Evolutionary conservation across 176 grass and related monocot genomes (phyloP).

Genomic region (Triticum dicoccoides): DNA sequence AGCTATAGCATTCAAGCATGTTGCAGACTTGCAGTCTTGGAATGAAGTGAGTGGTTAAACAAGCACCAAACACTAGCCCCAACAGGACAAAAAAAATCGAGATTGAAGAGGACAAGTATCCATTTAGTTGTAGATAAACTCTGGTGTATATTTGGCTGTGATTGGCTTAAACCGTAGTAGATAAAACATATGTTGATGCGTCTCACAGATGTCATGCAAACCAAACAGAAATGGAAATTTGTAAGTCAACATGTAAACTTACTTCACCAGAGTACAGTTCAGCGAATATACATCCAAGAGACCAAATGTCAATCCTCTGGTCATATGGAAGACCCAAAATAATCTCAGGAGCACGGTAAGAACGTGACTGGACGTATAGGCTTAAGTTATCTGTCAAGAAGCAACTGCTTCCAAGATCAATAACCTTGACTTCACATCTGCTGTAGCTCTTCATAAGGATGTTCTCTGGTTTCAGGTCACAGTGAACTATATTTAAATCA

Average conservation of each 20-base stretch:
- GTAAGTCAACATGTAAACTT: slow-evolving; percentile 30
- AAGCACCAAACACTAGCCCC: slow-evolving; percentile 8
- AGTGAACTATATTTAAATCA: slow-evolving; percentile 88
- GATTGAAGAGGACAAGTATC: neutral
- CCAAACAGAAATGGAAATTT: slow-evolving; percentile 15
- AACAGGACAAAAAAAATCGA: neutral
- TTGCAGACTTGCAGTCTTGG: neutral
- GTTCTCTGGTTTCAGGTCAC: slow-evolving; percentile 98
- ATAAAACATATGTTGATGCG: neutral
- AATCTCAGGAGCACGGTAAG: slow-evolving; percentile 94
- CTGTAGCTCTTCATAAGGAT: slow-evolving; percentile 98
- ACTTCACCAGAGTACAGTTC: slow-evolving; percentile 90
- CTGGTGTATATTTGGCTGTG: neutral
- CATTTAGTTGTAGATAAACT: neutral
- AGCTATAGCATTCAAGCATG: neutral
- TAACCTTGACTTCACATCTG: slow-evolving; percentile 97
- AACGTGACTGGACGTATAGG: slow-evolving; percentile 93
- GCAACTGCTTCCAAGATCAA: slow-evolving; percentile 99
- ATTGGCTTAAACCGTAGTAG: neutral
- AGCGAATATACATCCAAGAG: slow-evolving; percentile 93
- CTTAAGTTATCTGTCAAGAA: slow-evolving; percentile 84
- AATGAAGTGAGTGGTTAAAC: slow-evolving; percentile 7
- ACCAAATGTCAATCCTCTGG: slow-evolving; percentile 98
- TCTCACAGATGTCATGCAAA: slow-evolving; percentile 1
- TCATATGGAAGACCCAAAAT: slow-evolving; percentile 89